Evolutionary conservation across 2,329 filamentous ascomycete species (phyloP).

Genomic region (Diaporthe helianthi): DNA sequence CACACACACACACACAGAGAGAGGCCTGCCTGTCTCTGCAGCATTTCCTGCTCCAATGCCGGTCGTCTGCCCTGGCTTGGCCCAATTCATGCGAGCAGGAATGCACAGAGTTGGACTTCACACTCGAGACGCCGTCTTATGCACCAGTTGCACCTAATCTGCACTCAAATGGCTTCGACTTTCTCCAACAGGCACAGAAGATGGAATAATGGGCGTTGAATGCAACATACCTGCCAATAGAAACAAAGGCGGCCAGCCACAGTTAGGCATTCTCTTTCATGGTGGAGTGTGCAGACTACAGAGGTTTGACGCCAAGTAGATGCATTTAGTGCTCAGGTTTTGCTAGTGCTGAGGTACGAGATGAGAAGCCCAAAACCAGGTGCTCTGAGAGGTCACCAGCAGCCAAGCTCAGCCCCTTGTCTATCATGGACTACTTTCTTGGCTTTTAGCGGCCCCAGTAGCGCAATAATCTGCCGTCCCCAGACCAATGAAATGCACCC

Average conservation of each 20-base stretch:
- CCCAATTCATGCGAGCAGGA: conserved; percentile 5
- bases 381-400: neutral
- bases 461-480: conserved; percentile 10
- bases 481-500: conserved; percentile 14
- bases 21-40: neutral
- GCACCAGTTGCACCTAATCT: neutral
- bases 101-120: neutral
- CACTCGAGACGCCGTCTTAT: neutral
- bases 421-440: conserved; percentile 10
- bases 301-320: no score
- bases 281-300: no score
- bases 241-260: conserved; percentile 19
- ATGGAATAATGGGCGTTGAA: neutral
- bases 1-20: no score
- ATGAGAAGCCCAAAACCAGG: fast-evolving
- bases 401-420: conserved; percentile 27
- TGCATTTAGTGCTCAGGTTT: no score
- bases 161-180: neutral
- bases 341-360: neutral
- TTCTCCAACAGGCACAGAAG: neutral
- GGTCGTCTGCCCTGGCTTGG: neutral
- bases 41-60: neutral
- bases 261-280: neutral
- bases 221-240: neutral
- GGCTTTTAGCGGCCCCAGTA: neutral